A percentile compares a stretch with the other conserved stretches of the same genome.
phyloP scores from a whole-genome alignment of 345 rosid species.

The Conringia planisiliqua region DNA sequence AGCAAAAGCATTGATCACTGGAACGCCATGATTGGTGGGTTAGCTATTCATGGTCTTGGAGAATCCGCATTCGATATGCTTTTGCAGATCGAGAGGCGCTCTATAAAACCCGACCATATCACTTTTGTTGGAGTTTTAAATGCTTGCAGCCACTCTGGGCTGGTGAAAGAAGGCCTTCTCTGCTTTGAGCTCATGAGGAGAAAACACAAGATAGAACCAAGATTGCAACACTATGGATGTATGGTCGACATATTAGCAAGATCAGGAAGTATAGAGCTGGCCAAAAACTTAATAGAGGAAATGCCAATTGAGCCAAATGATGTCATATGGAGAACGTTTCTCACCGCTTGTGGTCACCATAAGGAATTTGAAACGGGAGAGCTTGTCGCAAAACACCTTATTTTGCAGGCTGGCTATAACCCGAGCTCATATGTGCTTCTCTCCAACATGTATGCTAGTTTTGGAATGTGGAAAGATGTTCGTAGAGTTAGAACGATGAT shows the following conservation, averaged over 20 bases:
- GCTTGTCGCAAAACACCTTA: conserved; percentile 39
- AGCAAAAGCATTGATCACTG: conserved; percentile 49
- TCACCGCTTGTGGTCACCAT: conserved; percentile 50
- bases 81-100: conserved; percentile 38
- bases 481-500: conserved; percentile 45
- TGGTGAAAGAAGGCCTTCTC: conserved; percentile 51
- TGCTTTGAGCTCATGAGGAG: conserved; percentile 53
- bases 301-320: conserved; percentile 43
- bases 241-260: conserved; percentile 52
- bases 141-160: conserved; percentile 65
- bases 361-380: conserved; percentile 48
- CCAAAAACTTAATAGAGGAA: conserved; percentile 41
- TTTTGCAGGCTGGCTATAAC: conserved; percentile 35
- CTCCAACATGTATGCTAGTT: conserved; percentile 50
- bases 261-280: conserved; percentile 47
- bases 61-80: conserved; percentile 44
- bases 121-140: conserved; percentile 54
- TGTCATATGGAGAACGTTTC: conserved; percentile 52
- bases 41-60: conserved; percentile 56
- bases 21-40: conserved; percentile 61
- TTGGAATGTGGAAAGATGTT: conserved; percentile 53
- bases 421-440: conserved; percentile 49
- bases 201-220: conserved; percentile 46
- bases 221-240: conserved; percentile 59
- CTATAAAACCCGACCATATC: conserved; percentile 44